These are phyloP conservation scores for Pythium volutum DNA, from an alignment of 352 stramenopile genomes.

Conservation along the genomic window DNA sequence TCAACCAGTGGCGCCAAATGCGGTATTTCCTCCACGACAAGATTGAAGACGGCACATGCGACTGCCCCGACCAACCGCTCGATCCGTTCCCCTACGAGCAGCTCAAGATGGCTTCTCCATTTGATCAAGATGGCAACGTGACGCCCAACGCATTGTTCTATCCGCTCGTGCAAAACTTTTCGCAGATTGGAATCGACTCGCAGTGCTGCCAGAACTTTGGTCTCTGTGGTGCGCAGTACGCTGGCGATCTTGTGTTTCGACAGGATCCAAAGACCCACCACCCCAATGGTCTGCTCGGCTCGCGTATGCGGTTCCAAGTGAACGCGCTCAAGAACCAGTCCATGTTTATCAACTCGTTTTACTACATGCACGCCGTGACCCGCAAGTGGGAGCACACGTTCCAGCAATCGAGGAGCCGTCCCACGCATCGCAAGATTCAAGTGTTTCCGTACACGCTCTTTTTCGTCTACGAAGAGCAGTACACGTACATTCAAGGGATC, in stretches of 20 bases:
- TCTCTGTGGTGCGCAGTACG: constrained; percentile 85
- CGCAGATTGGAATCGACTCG: constrained; percentile 83
- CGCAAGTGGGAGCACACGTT: constrained; percentile 31
- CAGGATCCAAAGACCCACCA: constrained; percentile 11
- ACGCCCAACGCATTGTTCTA: constrained; percentile 70
- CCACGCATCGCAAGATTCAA: constrained; percentile 1
- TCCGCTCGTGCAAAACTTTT: constrained; percentile 82
- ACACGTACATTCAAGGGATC: constrained; percentile 89
- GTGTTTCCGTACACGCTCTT: constrained; percentile 90
- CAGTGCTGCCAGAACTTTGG: constrained; percentile 88
- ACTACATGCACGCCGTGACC: constrained; percentile 73
- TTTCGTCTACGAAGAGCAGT: constrained; percentile 93
- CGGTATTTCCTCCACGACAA: constrained; percentile 77
- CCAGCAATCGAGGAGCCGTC: neutral
- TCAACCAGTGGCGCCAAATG: constrained; percentile 87
- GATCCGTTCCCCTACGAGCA: constrained; percentile 78
- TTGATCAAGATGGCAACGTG: constrained; percentile 25
- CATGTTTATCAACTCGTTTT: constrained; percentile 90
- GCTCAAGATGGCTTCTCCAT: constrained; percentile 12
- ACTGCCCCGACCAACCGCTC: constrained; percentile 76
- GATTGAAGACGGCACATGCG: constrained; percentile 48
- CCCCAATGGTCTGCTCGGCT: constrained; percentile 54
- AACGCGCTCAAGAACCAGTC: constrained; percentile 84
- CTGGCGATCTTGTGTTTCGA: constrained; percentile 79
- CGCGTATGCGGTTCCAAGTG: constrained; percentile 84